Evolutionary conservation across 169 alveolate genomes (phyloP).

Genomic region (Plasmodium malariae): DNA sequence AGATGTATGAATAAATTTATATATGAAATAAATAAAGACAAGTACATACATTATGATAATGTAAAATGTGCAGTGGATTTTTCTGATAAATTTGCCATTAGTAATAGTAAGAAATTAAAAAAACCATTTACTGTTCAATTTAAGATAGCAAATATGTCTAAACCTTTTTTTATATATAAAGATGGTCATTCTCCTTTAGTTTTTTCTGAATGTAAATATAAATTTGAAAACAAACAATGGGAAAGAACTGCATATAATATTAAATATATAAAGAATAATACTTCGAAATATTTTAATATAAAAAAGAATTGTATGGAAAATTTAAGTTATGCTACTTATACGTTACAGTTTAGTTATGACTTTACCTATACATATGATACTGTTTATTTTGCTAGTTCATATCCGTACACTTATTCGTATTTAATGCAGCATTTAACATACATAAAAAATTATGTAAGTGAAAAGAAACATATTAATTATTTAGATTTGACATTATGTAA

Average conservation of each 20-base stretch:
- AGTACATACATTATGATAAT: not conserved
- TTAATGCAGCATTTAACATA: conserved; percentile 16
- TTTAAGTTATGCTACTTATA: conserved; percentile 14
- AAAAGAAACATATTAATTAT: conserved; percentile 16
- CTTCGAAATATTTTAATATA: conserved; percentile 21
- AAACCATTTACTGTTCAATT: conserved; percentile 58
- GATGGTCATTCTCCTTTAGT: conserved; percentile 72
- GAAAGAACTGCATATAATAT: conserved; percentile 67
- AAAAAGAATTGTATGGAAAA: conserved; percentile 43
- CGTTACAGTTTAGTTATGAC: conserved; percentile 50
- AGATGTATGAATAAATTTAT: conserved; percentile 18
- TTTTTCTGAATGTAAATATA: conserved; percentile 40
- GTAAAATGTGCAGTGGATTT: conserved; percentile 24
- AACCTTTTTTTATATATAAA: conserved; percentile 53
- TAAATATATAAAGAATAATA: conserved; percentile 33
- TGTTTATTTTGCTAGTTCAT: conserved; percentile 60
- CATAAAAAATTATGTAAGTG: conserved; percentile 14
- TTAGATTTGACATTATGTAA: conserved; percentile 33
- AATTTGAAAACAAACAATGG: conserved; percentile 45
- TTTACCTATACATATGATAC: conserved; percentile 53
- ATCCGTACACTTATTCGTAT: conserved; percentile 54
- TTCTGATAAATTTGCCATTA: conserved; percentile 26
- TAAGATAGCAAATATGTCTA: conserved; percentile 62
- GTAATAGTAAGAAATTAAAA: conserved; percentile 26
- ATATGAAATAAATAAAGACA: conserved; percentile 31